Evolutionary conservation across 352 stramenopile genomes (phyloP).

Genomic region (Globisporangium ultimum): DNA sequence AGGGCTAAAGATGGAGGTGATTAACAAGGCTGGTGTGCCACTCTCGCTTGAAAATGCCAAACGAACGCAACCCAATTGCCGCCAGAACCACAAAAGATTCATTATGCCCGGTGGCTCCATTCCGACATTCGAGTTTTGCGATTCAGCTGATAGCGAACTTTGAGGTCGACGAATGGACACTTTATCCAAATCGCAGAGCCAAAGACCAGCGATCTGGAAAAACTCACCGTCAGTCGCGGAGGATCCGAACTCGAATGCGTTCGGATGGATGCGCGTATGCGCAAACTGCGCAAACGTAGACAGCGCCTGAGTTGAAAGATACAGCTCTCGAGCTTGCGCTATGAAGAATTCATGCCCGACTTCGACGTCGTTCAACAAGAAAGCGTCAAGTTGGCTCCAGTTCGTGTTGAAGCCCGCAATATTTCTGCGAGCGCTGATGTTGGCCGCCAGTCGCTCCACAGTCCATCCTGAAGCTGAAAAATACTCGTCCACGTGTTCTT

Average conservation of each 20-base stretch:
- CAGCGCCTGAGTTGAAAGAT: background rate
- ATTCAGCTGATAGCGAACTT: too few species aligned
- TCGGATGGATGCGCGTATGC: background rate
- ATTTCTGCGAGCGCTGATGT: background rate
- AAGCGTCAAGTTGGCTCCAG: background rate
- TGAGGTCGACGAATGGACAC: background rate
- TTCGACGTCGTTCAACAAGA: background rate
- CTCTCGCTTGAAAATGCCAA: background rate
- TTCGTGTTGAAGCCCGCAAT: background rate
- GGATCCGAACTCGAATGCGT: background rate
- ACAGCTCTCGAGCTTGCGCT: slow-evolving; percentile 1
- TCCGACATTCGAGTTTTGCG: background rate
- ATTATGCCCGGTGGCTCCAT: background rate
- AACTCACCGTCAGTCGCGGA: background rate
- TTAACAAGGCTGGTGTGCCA: background rate
- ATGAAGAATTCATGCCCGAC: slow-evolving; percentile 1
- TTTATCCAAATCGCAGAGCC: background rate
- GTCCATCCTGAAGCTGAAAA: background rate
- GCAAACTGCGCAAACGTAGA: background rate
- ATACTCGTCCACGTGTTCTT: background rate
- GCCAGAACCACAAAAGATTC: slow-evolving; percentile 3
- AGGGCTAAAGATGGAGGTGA: slow-evolving; percentile 1
- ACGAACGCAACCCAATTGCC: background rate
- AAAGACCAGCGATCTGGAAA: background rate
- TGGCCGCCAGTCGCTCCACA: background rate